phyloP scores from a whole-genome alignment of 1,284 basidiomycete species.

The Inonotus obliquus region DNA sequence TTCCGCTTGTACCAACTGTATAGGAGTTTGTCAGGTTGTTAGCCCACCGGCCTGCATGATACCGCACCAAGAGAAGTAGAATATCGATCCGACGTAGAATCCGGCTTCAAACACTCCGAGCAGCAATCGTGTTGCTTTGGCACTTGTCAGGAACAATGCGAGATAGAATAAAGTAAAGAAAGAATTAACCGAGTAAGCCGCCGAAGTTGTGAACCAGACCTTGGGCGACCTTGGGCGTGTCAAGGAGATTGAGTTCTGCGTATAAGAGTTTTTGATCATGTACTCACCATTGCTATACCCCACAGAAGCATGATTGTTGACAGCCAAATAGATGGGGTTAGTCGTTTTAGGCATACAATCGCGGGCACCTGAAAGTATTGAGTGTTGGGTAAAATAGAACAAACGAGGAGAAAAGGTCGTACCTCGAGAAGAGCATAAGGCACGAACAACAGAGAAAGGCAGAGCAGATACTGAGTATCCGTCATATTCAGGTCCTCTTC shows the following conservation, averaged over 20 bases:
- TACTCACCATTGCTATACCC: constrained; percentile 65
- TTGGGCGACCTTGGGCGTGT: constrained; percentile 52
- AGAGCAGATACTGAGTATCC: constrained; percentile 60
- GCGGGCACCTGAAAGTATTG: constrained; percentile 46
- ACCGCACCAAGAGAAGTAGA: constrained; percentile 60
- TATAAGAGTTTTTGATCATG: too few relatives aligned
- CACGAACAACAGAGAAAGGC: constrained; percentile 60
- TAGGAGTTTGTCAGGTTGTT: not conserved
- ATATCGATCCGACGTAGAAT: constrained; percentile 60
- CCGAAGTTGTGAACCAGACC: constrained; percentile 61
- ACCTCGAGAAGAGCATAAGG: constrained; percentile 62
- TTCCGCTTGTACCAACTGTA: constrained; percentile 61
- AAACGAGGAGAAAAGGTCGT: constrained; percentile 27
- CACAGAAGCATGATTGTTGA: constrained; percentile 60
- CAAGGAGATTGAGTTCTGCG: not conserved
- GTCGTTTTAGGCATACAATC: constrained; percentile 66
- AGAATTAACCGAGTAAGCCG: constrained; percentile 56
- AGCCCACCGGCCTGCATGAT: too few relatives aligned
- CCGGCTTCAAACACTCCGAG: constrained; percentile 68
- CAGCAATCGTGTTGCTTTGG: constrained; percentile 58
- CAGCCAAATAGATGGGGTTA: constrained; percentile 62
- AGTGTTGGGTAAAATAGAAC: too few relatives aligned
- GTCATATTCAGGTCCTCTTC: constrained; percentile 50
- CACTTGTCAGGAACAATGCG: constrained; percentile 3
- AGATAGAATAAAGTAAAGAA: not conserved